phyloP scores from a whole-genome alignment of 1,284 basidiomycete species.

The Hemileia vastatrix region DNA sequence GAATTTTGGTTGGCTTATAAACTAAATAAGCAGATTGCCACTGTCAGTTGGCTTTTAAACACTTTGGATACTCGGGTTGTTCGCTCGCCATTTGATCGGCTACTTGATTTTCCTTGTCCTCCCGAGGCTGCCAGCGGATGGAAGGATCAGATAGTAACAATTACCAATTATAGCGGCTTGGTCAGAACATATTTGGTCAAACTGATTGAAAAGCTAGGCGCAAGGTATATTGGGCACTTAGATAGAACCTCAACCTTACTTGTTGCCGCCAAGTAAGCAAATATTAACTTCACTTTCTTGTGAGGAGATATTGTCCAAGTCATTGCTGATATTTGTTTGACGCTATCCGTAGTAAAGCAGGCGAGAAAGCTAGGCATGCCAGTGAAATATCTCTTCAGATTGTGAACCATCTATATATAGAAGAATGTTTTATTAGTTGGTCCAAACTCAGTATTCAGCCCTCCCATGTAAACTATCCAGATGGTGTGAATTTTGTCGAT shows the following conservation, averaged over 20 bases:
- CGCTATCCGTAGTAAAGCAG: conserved; percentile 1
- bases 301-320: neutral
- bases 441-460: conserved; percentile 3
- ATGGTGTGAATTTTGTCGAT: conserved; percentile 2
- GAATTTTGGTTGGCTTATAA: conserved; percentile 20
- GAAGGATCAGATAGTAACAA: conserved; percentile 1
- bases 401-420: conserved; percentile 19
- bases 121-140: neutral
- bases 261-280: conserved; percentile 14
- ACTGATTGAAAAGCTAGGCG: conserved; percentile 12
- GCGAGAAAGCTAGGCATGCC: conserved; percentile 11
- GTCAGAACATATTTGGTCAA: conserved; percentile 3
- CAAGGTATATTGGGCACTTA: conserved; percentile 10
- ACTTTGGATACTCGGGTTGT: conserved; percentile 5
- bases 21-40: conserved; percentile 1
- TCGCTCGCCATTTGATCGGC: conserved; percentile 10
- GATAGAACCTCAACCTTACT: neutral
- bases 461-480: conserved; percentile 3
- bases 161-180: conserved; percentile 14
- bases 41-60: conserved; percentile 12
- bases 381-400: conserved; percentile 6
- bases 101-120: conserved; percentile 13
- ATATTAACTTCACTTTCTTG: neutral
- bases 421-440: conserved; percentile 19
- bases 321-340: neutral